Evolutionary conservation across 805 yeast genomes (phyloP).

Genomic region (Metschnikowia aberdeeniae): DNA sequence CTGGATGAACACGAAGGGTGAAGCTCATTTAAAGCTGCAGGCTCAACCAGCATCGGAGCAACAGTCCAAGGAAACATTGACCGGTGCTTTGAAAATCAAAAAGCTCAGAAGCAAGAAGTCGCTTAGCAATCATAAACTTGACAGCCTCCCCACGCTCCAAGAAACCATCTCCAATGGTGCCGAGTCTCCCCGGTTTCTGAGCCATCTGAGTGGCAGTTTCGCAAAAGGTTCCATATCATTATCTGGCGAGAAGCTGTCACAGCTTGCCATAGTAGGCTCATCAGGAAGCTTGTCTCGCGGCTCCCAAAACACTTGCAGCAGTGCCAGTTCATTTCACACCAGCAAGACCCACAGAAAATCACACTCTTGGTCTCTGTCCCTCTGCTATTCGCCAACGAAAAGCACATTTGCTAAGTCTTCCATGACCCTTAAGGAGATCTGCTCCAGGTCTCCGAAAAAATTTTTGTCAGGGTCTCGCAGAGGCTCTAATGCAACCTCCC

Average conservation of each 20-base stretch:
- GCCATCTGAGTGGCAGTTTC: neutral
- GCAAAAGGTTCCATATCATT: too few species aligned
- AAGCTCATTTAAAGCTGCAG: neutral
- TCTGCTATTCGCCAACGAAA: neutral
- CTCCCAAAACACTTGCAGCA: too few species aligned
- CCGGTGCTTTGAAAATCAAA: constrained; percentile 3
- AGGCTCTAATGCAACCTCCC: neutral
- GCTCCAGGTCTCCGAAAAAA: neutral
- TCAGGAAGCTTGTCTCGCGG: neutral
- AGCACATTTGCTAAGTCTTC: neutral
- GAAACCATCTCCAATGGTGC: neutral
- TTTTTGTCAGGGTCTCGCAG: neutral
- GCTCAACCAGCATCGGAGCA: neutral
- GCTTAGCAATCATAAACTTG: neutral
- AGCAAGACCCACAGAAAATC: neutral
- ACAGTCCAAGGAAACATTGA: neutral
- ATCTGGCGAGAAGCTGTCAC: too few species aligned
- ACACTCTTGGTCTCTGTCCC: constrained; percentile 1
- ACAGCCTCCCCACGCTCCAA: constrained; percentile 3
- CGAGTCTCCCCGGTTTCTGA: neutral
- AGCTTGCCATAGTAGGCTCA: neutral
- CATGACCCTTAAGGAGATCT: neutral
- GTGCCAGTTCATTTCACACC: neutral
- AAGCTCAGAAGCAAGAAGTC: constrained; percentile 4
- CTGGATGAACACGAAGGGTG: constrained; percentile 11